Evolutionary conservation across 306 rosid species (phyloP).

Genomic region (Arachis stenosperma): DNA sequence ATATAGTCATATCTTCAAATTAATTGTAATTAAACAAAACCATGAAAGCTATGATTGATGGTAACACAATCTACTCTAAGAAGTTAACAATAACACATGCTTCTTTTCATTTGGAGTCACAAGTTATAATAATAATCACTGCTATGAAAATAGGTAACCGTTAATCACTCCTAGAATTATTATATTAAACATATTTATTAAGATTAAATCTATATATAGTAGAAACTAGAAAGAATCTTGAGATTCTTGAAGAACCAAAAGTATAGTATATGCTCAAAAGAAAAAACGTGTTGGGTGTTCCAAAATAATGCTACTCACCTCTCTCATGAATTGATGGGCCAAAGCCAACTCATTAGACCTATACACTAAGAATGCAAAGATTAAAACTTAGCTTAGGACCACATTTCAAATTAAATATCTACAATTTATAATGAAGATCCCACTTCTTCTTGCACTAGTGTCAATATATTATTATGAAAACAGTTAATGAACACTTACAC

Average conservation of each 20-base stretch:
- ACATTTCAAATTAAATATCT: slow-evolving; percentile 3
- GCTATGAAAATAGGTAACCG: slow-evolving; percentile 1
- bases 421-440: not conserved
- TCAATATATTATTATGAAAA: not conserved
- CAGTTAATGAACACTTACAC: slow-evolving; percentile 9
- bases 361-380: not conserved
- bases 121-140: not conserved
- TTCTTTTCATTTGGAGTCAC: slow-evolving; percentile 23
- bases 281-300: slow-evolving; percentile 28
- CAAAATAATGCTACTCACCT: slow-evolving; percentile 33
- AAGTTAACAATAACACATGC: not conserved
- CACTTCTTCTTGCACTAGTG: slow-evolving; percentile 10
- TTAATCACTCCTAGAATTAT: not conserved
- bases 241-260: slow-evolving; percentile 37
- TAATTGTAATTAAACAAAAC: not conserved
- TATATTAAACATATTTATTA: not conserved
- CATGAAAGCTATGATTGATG: slow-evolving; percentile 11
- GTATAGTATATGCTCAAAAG: slow-evolving; percentile 1
- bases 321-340: slow-evolving; percentile 40
- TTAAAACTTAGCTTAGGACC: slow-evolving; percentile 18
- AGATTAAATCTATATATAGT: not conserved
- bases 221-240: not conserved
- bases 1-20: not conserved
- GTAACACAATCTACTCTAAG: slow-evolving; percentile 8
- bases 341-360: slow-evolving; percentile 29